Evolutionary conservation across 805 yeast species (phyloP).

Genomic region (Monosporozyma yasuniensis): DNA sequence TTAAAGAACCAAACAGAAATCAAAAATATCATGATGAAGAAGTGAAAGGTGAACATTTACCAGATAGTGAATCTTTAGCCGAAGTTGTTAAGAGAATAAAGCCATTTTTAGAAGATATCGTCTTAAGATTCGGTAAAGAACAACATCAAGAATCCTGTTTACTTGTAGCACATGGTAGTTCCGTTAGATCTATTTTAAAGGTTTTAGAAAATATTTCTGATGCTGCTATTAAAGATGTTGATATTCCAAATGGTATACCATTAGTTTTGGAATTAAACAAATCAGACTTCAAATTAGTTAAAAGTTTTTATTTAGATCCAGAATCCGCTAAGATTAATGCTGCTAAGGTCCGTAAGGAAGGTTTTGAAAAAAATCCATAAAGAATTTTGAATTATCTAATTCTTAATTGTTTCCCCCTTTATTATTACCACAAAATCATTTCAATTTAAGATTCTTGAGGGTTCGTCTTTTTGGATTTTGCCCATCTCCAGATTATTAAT

Average conservation of each 20-base stretch:
- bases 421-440: background rate
- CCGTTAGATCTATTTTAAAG: slow-evolving; percentile 68
- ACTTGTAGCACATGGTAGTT: slow-evolving; percentile 74
- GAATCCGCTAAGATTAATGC: slow-evolving; percentile 73
- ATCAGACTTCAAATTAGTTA: slow-evolving; percentile 35
- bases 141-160: slow-evolving; percentile 49
- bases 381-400: background rate
- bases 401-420: background rate
- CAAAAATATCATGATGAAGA: slow-evolving; percentile 30
- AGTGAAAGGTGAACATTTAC: slow-evolving; percentile 37
- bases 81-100: slow-evolving; percentile 62
- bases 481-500: background rate
- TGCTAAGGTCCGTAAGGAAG: slow-evolving; percentile 72
- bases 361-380: slow-evolving; percentile 34
- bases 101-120: slow-evolving; percentile 46
- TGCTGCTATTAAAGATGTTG: slow-evolving; percentile 59
- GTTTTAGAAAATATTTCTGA: slow-evolving; percentile 57
- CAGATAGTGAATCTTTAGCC: slow-evolving; percentile 63
- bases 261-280: slow-evolving; percentile 56
- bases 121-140: slow-evolving; percentile 38
- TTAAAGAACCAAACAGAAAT: slow-evolving; percentile 31
- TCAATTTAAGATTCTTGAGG: background rate
- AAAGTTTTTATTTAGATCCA: slow-evolving; percentile 66
- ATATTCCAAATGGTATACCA: slow-evolving; percentile 81
- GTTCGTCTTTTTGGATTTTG: background rate